A percentile compares a stretch with the other conserved stretches of the same genome.
Evolutionary conservation across 345 rosid species (phyloP).

Genomic region (Lepidium sativum): DNA sequence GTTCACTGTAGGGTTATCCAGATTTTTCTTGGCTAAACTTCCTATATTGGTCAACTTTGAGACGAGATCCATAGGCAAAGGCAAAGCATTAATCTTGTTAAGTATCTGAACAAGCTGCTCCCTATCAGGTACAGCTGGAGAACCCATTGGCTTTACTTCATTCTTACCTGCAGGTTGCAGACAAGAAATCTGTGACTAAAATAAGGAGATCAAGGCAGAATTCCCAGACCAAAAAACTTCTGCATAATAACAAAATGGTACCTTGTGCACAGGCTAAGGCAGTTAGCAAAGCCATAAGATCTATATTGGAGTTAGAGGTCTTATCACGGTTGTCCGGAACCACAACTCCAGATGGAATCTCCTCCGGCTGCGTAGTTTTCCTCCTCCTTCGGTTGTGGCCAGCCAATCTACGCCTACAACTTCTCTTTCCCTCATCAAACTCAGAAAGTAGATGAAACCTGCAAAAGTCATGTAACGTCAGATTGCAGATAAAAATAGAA

Average conservation of each 20-base stretch:
- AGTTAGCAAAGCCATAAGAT: constrained; percentile 62
- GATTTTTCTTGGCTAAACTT: constrained; percentile 33
- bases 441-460: constrained; percentile 81
- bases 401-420: constrained; percentile 84
- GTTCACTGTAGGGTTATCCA: constrained; percentile 32
- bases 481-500: background rate
- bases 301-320: constrained; percentile 34
- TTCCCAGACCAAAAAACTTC: background rate
- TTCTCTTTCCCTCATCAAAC: constrained; percentile 84
- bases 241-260: constrained; percentile 4
- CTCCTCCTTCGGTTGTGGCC: constrained; percentile 75
- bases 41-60: constrained; percentile 45
- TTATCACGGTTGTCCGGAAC: constrained; percentile 40
- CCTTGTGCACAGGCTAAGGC: constrained; percentile 68
- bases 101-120: constrained; percentile 69
- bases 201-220: background rate
- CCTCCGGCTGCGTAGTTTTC: constrained; percentile 72
- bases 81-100: constrained; percentile 67
- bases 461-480: background rate
- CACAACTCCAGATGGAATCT: constrained; percentile 45
- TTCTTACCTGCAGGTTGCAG: constrained; percentile 37
- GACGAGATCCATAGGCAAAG: constrained; percentile 59
- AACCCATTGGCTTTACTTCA: constrained; percentile 34
- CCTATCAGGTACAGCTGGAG: constrained; percentile 39
- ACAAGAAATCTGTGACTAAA: background rate